Base-by-base conservation (phyloP, 352 stramenopile genomes). In the Globisporangium paroecandrum region DNA sequence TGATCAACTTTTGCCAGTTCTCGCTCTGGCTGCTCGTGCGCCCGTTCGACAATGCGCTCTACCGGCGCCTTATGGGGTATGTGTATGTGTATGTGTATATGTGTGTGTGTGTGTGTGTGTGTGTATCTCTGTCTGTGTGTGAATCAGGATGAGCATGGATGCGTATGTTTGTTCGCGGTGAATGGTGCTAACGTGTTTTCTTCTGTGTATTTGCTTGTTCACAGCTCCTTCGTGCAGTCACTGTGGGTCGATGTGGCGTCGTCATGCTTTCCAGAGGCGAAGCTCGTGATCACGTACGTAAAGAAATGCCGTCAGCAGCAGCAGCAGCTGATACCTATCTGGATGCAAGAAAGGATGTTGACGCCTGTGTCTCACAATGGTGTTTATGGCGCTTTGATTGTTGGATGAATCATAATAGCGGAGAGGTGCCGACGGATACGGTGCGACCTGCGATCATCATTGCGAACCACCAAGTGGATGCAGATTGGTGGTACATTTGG, bases 401-500 rank as follows among this genome's bases (percentile, higher is more conserved):
- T 10, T 60, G 24, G 24, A 15, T 51, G 4, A 7, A 22, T 32
- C 5, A 38, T 15, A 46, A 60, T 41, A 89, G 81, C 18, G 87
- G 87, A 7, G 87, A 97, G 59, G 65, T 97, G 22, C 90, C 91
- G 22, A 79, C 74, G 4, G 87, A 94, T 64, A 72, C 72, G 22
- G 71, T 85, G 12, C 89, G 90, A 18, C 90, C 90, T 13, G 84
- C 77, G 7, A 93, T 98, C 65, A 80, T 98, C 67, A 87, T 98
- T 29, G 87, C 79, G 8, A 98, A 98, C 77, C 93, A 98, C 76
- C 79, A 97, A 55, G 82, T 95, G 41, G 90, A 98, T 73, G 89
- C 83, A 12, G 95, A 98, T 78, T 98, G 91, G 79, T 98, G 92
- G 93, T 98, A 94, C 72, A 83, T 97, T 55, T 97, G 93, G 85